Conservation (phyloP, 345 rosid species). For the Gossypium anomalum region DNA sequence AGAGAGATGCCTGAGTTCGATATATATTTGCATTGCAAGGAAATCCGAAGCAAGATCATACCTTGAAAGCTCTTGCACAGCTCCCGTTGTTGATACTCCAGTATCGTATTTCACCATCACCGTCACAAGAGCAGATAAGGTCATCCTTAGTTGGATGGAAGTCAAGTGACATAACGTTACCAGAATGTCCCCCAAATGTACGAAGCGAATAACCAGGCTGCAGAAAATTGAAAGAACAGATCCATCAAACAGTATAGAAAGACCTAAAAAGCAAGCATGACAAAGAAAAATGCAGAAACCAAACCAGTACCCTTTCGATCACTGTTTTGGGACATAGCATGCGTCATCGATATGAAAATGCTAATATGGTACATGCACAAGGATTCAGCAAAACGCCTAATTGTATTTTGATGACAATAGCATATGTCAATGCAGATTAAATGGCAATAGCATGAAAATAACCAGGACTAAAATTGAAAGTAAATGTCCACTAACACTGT, state of each 20-base stretch:
- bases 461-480: constrained; percentile 8
- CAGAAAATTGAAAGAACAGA: constrained; percentile 22
- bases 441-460: neutral
- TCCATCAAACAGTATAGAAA: too few relatives aligned
- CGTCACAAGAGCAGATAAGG: constrained; percentile 92
- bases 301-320: too few relatives aligned
- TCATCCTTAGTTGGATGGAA: constrained; percentile 91
- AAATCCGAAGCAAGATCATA: constrained; percentile 24
- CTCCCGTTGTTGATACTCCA: constrained; percentile 89
- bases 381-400: too few relatives aligned
- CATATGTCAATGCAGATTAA: neutral
- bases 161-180: constrained; percentile 72
- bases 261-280: too few relatives aligned
- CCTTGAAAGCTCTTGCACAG: constrained; percentile 76
- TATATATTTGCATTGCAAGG: neutral
- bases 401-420: too few relatives aligned
- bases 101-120: constrained; percentile 83
- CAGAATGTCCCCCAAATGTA: constrained; percentile 72
- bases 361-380: too few relatives aligned
- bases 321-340: too few relatives aligned
- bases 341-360: too few relatives aligned
- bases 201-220: constrained; percentile 88
- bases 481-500: constrained; percentile 52
- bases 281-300: too few relatives aligned
- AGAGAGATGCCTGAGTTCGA: neutral